phyloP scores from a whole-genome alignment of 2,329 filamentous ascomycete genomes.

The Tolypocladium ophioglossoides region DNA sequence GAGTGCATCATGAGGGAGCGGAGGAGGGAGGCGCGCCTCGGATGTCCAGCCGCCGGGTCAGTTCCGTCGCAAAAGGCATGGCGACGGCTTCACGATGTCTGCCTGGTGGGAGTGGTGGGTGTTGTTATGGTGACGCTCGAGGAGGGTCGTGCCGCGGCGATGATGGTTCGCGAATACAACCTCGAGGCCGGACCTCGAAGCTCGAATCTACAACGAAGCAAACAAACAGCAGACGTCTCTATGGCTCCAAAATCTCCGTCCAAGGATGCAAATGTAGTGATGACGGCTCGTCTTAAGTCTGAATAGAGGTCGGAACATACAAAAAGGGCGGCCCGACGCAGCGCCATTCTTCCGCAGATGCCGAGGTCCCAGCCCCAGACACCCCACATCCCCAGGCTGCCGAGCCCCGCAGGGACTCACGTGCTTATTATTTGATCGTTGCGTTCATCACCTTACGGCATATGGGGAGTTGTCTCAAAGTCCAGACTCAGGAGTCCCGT shows the following conservation, averaged over 20 bases:
- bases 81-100: background rate
- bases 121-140: background rate
- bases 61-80: constrained; percentile 48
- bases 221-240: background rate
- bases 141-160: too few species aligned
- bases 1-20: background rate
- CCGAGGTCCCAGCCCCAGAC: background rate
- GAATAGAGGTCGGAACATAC: too few species aligned
- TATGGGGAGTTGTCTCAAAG: background rate
- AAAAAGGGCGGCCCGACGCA: background rate
- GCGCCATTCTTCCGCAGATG: background rate
- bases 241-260: background rate
- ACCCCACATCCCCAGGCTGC: background rate
- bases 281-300: background rate
- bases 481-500: background rate
- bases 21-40: constrained; percentile 27
- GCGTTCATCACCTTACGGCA: background rate
- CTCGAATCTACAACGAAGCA: background rate
- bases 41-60: constrained; percentile 49
- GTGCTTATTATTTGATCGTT: background rate
- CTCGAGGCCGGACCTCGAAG: background rate
- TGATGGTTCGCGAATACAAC: background rate
- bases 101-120: background rate
- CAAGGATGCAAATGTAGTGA: background rate
- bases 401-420: background rate